Percentiles rank a stretch among this genome's conserved stretches.
phyloP scores from a whole-genome alignment of 2,329 filamentous ascomycete genomes.

The Diaporthe helianthi region DNA sequence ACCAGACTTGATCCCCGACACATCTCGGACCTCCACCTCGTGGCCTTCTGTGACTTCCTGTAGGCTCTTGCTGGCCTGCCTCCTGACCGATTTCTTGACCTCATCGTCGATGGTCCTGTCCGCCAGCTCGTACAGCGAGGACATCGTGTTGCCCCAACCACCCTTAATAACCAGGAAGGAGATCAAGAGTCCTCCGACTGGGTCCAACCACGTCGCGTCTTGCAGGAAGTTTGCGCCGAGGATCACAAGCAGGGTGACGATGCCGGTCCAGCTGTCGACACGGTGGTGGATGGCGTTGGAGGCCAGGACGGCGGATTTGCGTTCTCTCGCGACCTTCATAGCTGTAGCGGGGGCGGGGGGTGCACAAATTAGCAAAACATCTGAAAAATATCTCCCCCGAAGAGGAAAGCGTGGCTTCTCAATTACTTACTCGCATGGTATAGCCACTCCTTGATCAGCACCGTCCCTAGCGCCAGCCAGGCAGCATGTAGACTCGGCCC shows the following conservation, averaged over 20 bases:
- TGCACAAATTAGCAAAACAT: conserved; percentile 23
- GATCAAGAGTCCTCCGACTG: conserved; percentile 90
- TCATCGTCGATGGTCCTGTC: conserved; percentile 89
- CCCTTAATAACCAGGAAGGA: conserved; percentile 93
- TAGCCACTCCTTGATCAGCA: conserved; percentile 94
- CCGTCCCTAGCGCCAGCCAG: conserved; percentile 90
- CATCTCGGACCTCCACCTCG: conserved; percentile 74
- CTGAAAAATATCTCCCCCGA: not conserved
- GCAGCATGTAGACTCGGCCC: conserved; percentile 91
- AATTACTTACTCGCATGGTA: conserved; percentile 86
- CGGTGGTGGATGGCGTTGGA: conserved; percentile 97
- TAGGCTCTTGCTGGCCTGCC: conserved; percentile 68
- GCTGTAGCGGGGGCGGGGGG: conserved; percentile 56
- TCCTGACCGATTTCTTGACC: conserved; percentile 74
- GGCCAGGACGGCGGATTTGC: conserved; percentile 93
- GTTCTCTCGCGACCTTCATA: conserved; percentile 93
- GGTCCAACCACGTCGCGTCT: conserved; percentile 91
- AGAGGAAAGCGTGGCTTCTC: not conserved
- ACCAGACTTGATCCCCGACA: conserved; percentile 92
- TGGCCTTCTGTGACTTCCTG: conserved; percentile 59
- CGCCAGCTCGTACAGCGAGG: conserved; percentile 86
- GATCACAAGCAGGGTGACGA: conserved; percentile 90
- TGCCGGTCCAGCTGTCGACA: conserved; percentile 92
- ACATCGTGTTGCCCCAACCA: conserved; percentile 83
- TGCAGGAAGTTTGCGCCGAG: conserved; percentile 86